These are phyloP conservation scores for Chalaropsis ovoidea DNA, from an alignment of 2,329 filamentous ascomycete genomes.

Conservation along the genomic window DNA sequence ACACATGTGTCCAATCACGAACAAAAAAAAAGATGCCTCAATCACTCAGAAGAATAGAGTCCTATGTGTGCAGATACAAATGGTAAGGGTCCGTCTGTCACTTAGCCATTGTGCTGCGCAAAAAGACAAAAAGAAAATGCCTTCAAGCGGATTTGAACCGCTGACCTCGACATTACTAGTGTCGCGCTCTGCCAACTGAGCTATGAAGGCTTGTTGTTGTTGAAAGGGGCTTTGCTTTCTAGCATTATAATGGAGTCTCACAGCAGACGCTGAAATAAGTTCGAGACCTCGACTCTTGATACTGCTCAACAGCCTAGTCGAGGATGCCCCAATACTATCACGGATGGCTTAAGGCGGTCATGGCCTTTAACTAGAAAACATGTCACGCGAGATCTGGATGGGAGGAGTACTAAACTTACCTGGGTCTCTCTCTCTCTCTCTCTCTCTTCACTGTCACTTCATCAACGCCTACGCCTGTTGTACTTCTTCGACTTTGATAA, in stretches of 20 bases:
- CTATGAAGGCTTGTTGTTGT: conserved; percentile 13
- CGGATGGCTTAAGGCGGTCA: too few species aligned
- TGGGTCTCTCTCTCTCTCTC: background rate
- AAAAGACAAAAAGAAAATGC: conserved; percentile 5
- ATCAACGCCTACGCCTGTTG: background rate
- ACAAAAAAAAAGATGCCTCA: too few species aligned
- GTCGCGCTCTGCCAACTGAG: conserved; percentile 23
- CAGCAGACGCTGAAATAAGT: too few species aligned
- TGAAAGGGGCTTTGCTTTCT: background rate
- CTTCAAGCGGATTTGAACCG: conserved; percentile 24
- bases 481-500: conserved; percentile 19
- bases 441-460: conserved; percentile 8
- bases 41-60: too few species aligned
- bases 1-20: too few species aligned
- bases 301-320: too few species aligned
- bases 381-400: background rate
- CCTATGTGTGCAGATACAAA: too few species aligned
- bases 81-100: too few species aligned
- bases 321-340: too few species aligned
- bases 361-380: too few species aligned
- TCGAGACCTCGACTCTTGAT: too few species aligned
- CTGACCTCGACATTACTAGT: conserved; percentile 23
- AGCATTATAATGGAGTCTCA: background rate
- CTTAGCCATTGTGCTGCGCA: too few species aligned
- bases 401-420: background rate